Percentiles rank a stretch among this genome's conserved stretches.
Conservation (phyloP, 352 stramenopile genomes). For the Nothophytophthora sp. region DNA sequence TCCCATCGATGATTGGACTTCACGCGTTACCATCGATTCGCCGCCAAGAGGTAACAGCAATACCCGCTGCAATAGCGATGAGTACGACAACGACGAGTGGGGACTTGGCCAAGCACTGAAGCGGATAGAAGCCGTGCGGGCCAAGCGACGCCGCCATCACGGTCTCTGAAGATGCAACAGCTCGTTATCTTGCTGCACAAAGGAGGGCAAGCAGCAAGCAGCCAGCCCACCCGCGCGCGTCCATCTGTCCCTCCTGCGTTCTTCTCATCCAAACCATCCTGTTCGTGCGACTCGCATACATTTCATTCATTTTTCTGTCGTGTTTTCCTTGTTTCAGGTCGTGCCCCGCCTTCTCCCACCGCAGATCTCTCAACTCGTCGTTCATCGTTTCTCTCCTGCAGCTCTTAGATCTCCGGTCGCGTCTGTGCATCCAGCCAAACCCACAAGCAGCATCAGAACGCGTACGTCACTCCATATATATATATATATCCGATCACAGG, state of each 20-base stretch:
- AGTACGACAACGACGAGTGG: conserved; percentile 11
- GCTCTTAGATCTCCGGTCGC: conserved; percentile 31
- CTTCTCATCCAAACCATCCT: conserved; percentile 14
- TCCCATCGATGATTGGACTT: neutral
- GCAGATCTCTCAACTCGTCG: conserved; percentile 22
- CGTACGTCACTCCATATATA: neutral
- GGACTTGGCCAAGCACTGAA: conserved; percentile 34
- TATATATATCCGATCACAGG: neutral
- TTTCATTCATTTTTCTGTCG: conserved; percentile 31
- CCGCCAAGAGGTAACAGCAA: conserved; percentile 2
- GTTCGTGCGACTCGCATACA: conserved; percentile 10
- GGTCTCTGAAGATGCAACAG: neutral
- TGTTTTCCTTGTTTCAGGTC: conserved; percentile 27
- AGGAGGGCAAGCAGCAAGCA: conserved; percentile 5
- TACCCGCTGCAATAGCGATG: conserved; percentile 5
- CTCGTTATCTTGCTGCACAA: conserved; percentile 10
- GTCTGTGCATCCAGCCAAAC: conserved; percentile 17
- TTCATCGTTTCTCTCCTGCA: conserved; percentile 1
- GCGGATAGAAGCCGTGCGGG: conserved; percentile 43
- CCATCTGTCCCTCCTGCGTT: no score
- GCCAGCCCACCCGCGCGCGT: neutral
- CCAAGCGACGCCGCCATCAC: conserved; percentile 36
- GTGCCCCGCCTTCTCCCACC: neutral
- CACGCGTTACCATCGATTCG: neutral
- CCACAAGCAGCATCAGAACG: conserved; percentile 6